Base-by-base conservation (phyloP, 164 flowering plant genomes). In the Tinospora cordifolia region DNA sequence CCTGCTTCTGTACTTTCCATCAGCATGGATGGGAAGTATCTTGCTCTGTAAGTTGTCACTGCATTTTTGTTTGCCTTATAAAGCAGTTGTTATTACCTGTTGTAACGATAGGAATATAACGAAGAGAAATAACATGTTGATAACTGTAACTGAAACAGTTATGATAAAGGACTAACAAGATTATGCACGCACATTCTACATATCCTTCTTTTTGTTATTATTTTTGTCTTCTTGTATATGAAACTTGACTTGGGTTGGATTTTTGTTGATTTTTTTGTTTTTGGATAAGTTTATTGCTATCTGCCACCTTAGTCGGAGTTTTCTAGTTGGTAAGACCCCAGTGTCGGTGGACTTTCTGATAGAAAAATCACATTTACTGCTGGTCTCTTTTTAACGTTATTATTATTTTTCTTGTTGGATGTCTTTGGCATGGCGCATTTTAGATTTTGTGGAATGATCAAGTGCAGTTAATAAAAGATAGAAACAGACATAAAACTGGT, bases 21-120 rank as follows among this genome's bases (percentile, higher is more conserved):
- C 69, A 95, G 98, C 80, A 46, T 77, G 76, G 99, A 94, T 81
- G 98, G 98, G 69, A 95, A 95, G 79, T 92, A 95, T 84, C 91
- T 95, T 81, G 96, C 97, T 36, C 71, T 85, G 99, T 95, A 83
- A 87, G 99, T 54, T 54, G 60, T 19, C 10, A 19, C n/a, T 8
- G 21, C 60, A 24, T 54, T 54, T n/a, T 21, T 10, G 9, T 22
- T 1, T 54, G 8, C 24, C n/a, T 54, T 21, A 19, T 17, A 54
- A 54, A 19, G 47, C 14, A 22, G 60, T 54, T 54, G 21, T n/a
- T 21, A 54, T n/a, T 21, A 54, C 21, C 60, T 54, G 24, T n/a
- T 19, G 8, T 54, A 54, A 22, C 21, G 10, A 54, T n/a, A 54
- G 36, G 13, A 44, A 44, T 44, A 44, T 9, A 14, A 14, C 47